phyloP scores from a whole-genome alignment of 2,329 filamentous ascomycete genomes.

The Colletotrichum theobromicola region DNA sequence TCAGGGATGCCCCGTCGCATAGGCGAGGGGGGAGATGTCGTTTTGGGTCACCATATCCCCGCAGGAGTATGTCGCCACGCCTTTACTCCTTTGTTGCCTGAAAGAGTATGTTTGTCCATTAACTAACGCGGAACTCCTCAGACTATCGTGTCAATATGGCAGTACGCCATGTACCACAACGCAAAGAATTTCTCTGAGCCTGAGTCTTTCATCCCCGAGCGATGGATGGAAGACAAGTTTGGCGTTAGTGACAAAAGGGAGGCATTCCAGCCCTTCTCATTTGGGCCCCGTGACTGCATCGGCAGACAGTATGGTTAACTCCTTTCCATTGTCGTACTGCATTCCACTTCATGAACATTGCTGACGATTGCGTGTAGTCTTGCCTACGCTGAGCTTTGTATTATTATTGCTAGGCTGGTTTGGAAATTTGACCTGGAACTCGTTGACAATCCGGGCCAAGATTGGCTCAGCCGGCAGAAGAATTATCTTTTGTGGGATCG shows the following conservation, averaged over 20 bases:
- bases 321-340: accelerated
- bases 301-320: slow-evolving; percentile 32
- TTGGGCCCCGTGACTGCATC: slow-evolving; percentile 34
- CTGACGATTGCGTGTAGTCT: background rate
- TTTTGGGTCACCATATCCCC: slow-evolving; percentile 35
- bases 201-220: slow-evolving; percentile 44
- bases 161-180: slow-evolving; percentile 48
- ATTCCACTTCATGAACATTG: accelerated
- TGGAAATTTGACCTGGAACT: background rate
- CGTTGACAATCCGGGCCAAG: accelerated
- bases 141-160: slow-evolving; percentile 47
- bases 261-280: slow-evolving; percentile 30
- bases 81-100: accelerated
- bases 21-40: slow-evolving; percentile 31
- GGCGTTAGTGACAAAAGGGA: slow-evolving; percentile 25
- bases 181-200: slow-evolving; percentile 48
- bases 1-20: slow-evolving; percentile 29
- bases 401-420: background rate
- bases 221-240: slow-evolving; percentile 32
- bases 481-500: background rate
- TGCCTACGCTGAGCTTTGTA: background rate
- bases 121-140: slow-evolving; percentile 11
- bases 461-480: background rate
- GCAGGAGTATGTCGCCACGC: slow-evolving; percentile 24
- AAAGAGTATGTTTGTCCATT: accelerated